These are phyloP conservation scores for Trichoderma sp. DNA, from an alignment of 2,329 filamentous ascomycete species.

Conservation along the genomic window DNA sequence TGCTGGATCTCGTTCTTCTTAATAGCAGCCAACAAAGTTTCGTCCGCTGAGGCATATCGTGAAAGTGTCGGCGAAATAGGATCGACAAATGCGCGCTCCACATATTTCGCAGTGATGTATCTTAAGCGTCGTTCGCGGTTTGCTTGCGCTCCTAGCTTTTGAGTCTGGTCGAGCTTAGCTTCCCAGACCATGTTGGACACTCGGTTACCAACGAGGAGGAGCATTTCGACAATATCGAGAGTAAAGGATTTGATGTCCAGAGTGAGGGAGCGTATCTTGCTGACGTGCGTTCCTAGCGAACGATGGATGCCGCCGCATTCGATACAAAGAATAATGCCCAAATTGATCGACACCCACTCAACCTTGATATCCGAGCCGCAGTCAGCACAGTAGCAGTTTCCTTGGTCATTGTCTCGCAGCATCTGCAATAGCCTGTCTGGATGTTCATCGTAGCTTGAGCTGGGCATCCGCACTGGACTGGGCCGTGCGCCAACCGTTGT, in stretches of 20 bases:
- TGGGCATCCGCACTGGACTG: slow-evolving; percentile 64
- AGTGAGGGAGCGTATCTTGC: slow-evolving; percentile 92
- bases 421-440: slow-evolving; percentile 83
- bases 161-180: slow-evolving; percentile 68
- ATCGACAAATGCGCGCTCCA: slow-evolving; percentile 77
- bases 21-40: slow-evolving; percentile 85
- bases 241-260: slow-evolving; percentile 96
- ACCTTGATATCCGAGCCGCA: slow-evolving; percentile 90
- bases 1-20: slow-evolving; percentile 96
- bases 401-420: slow-evolving; percentile 85
- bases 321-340: slow-evolving; percentile 94
- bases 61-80: slow-evolving; percentile 73
- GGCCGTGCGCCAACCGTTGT: slow-evolving; percentile 91
- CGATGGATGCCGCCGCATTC: slow-evolving; percentile 97
- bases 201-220: slow-evolving; percentile 87
- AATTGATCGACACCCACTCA: slow-evolving; percentile 98
- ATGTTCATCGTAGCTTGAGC: slow-evolving; percentile 74
- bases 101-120: slow-evolving; percentile 95
- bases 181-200: slow-evolving; percentile 98
- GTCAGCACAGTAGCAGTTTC: slow-evolving; percentile 91
- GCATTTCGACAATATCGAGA: slow-evolving; percentile 90
- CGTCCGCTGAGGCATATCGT: slow-evolving; percentile 75
- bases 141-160: slow-evolving; percentile 74
- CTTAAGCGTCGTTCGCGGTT: slow-evolving; percentile 86
- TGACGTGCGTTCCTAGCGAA: slow-evolving; percentile 94